Evolutionary conservation across 441 rosid genomes (phyloP).

Genomic region (Cnidoscolus chayamansa): DNA sequence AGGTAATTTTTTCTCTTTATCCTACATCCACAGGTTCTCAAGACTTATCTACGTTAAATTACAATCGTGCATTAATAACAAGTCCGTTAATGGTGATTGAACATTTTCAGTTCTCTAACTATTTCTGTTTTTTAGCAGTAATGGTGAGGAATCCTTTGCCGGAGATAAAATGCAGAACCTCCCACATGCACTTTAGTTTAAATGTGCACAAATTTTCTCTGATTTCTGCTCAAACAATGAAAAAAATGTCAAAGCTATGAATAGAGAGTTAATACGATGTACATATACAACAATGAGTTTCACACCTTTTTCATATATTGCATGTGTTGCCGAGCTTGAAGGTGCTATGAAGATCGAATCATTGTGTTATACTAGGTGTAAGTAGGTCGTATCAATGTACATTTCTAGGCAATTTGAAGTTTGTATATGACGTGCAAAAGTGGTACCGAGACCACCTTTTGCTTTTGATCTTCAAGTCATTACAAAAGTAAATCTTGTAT

Average conservation of each 20-base stretch:
- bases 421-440: background rate
- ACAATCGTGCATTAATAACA: no score
- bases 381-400: no score
- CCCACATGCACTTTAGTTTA: conserved; percentile 54
- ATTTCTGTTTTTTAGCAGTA: conserved; percentile 36
- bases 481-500: no score
- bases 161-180: conserved; percentile 53
- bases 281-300: conserved; percentile 6
- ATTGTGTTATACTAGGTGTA: no score
- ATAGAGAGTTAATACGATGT: conserved; percentile 18
- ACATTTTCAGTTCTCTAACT: background rate
- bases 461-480: no score
- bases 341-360: conserved; percentile 12
- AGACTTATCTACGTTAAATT: background rate
- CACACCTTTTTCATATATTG: background rate
- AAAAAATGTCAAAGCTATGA: conserved; percentile 5
- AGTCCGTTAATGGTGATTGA: background rate
- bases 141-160: conserved; percentile 54
- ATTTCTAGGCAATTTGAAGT: no score
- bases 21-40: background rate
- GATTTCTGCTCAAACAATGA: background rate
- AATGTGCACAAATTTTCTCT: background rate
- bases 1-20: conserved; percentile 41
- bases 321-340: background rate
- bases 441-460: no score